Base-by-base conservation (phyloP, 1,284 basidiomycete genomes). In the Cutaneotrichosporon spelunceum region DNA sequence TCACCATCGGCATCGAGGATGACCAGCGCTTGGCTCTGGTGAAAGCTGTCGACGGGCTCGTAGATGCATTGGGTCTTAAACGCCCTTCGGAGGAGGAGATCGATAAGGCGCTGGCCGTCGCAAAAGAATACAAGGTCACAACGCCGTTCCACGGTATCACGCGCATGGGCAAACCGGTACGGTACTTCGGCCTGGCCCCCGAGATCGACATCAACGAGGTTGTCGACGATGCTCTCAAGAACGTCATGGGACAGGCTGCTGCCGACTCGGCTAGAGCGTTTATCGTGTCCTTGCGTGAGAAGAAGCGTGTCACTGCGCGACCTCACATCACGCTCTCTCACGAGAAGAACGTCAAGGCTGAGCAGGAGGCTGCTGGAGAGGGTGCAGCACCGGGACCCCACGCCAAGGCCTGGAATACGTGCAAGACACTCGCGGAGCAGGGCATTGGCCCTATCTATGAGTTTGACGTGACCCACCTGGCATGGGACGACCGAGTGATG, bases 281-380 rank as follows among this genome's bases (percentile, higher is more conserved):
- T 63, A 88, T 87, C 83, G 68, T 76, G 0, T 59, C 70, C 8
- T 71, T 93, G 27, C 80, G 83, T 44, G 61, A 86, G 7, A 75
- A 77, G 0, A 72, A 81, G 3, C 82, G 91, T 14, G 73, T 95
- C 23, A 79, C 84, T 3, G 68, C 75, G 14, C 78, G 82, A 5
- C 93, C 94, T 1, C 95, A 99, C 75, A 82, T 97, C 59, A 98
- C 95, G 0, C 80, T 98, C 57, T 86, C 89, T 9, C 95, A 99
- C 75, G 78, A 79, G 65, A 88, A 87, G 27, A 75, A 79, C 26
- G 80, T 88, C 4, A 81, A 83, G 47, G 65, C 57, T 5, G 74
- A 77, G 5, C 80, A 60, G 6, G 84, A 83, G 44, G 59, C 77
- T 2, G 39, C 53, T 49, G 58, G 66, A 6, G 62, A 55, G 47